Percentiles rank a stretch among this genome's conserved stretches.
phyloP scores from a whole-genome alignment of 495 filamentous ascomycete species.

The Tuber magnatum region DNA sequence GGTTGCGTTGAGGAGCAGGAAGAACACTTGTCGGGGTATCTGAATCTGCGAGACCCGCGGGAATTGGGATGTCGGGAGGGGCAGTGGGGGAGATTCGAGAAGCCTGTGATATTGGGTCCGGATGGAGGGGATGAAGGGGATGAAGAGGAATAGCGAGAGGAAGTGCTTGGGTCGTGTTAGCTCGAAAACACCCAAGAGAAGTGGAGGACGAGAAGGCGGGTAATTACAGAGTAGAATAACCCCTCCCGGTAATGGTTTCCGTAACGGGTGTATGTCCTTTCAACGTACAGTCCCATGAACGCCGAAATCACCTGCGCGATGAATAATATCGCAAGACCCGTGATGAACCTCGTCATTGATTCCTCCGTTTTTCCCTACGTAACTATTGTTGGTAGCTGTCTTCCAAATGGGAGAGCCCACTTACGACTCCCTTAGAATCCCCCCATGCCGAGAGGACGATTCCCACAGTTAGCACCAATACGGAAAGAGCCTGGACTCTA shows the following conservation, averaged over 20 bases:
- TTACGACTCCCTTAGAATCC: conserved; percentile 74
- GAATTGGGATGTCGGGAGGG: conserved; percentile 19
- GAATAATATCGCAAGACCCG: conserved; percentile 74
- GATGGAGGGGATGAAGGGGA: conserved; percentile 52
- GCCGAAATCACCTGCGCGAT: conserved; percentile 84
- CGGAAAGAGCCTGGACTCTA: conserved; percentile 66
- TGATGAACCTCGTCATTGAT: conserved; percentile 49
- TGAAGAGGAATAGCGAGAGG: conserved; percentile 46
- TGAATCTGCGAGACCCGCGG: conserved; percentile 40
- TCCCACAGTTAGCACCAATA: conserved; percentile 73
- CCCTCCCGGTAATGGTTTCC: conserved; percentile 93
- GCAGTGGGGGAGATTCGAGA: conserved; percentile 29
- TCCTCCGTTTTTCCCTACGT: conserved; percentile 38
- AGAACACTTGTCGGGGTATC: conserved; percentile 65
- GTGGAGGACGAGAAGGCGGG: conserved; percentile 64
- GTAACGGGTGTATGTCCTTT: conserved; percentile 75
- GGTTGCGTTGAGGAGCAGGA: conserved; percentile 68
- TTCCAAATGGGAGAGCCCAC: conserved; percentile 23
- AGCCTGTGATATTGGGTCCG: conserved; percentile 45
- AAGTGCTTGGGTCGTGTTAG: conserved; percentile 25
- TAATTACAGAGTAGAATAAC: conserved; percentile 72
- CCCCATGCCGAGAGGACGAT: conserved; percentile 81
- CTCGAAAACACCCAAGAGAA: conserved; percentile 39
- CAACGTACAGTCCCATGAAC: conserved; percentile 89
- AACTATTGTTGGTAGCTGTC: background rate